Base-by-base conservation (phyloP, 768 basidiomycete species). In the Agaricus subrufescens region DNA sequence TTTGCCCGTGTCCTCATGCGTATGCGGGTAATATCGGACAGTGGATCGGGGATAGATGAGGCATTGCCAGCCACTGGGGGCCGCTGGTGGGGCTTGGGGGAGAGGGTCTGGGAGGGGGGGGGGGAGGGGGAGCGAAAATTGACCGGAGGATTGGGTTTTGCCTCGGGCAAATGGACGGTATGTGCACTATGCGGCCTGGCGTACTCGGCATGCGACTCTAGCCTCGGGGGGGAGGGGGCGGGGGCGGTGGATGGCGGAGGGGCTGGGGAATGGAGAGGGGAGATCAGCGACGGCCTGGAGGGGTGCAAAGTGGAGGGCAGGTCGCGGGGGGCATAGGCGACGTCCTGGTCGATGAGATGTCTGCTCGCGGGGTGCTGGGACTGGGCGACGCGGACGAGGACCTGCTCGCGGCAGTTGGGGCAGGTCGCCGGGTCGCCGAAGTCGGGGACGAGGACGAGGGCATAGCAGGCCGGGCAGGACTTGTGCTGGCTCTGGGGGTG, bases 1-100 rank as follows among this genome's bases (percentile, higher is more conserved):
- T 89, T 87, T 11, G 79, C 81, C 60, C 84, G 84, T 19, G 86
- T 79, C 47, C 86, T 82, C 38, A 90, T 80, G 40, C 89, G 86
- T 47, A 92, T 69, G 23, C 82, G 86, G 49, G 90, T 91, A 58
- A 93, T 87, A 67, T 93, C 91, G 57, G 77, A 68, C 37, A 85
- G 71, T 5, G 91, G 91, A 67, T 78, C 75, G 30, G 72, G 73
- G 44, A 65, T 67, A 8, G 66, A 62, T 6, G 58, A 58, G 29
- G 47, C 49, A 39, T 39, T 40, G 34, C 46, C 54, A 42, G 38
- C 27, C 29, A 27, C 52, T 37, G 56, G 50, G 26, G 34, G 52
- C 29, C 40, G 45, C 43, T 51, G 31, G 26, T 43, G 46, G 54
- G 48, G 56, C 31, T 50, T 44, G 14, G 11, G 54, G n/a, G 48